Percentiles rank a stretch among this genome's conserved stretches.
These are phyloP conservation scores for Lathyrus oleraceus DNA, from an alignment of 306 rosid genomes.

Conservation along the genomic window DNA sequence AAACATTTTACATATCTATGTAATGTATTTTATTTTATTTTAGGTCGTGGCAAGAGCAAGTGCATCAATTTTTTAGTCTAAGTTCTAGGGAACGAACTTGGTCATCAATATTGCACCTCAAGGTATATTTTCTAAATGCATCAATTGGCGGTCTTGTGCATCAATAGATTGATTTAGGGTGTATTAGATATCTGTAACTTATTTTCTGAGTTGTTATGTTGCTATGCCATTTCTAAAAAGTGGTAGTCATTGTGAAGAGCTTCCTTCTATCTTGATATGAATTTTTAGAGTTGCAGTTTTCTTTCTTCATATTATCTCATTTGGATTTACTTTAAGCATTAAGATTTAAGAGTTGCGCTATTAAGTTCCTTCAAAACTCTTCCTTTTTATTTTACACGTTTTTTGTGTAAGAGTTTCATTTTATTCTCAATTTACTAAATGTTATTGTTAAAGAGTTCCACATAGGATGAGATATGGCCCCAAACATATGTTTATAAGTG, in stretches of 20 bases:
- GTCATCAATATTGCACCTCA: conserved; percentile 62
- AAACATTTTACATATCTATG: conserved; percentile 25
- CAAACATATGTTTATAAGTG: too few species aligned
- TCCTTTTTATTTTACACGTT: conserved; percentile 2
- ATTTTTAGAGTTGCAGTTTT: conserved; percentile 4
- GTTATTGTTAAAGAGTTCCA: background rate
- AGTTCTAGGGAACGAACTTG: conserved; percentile 54
- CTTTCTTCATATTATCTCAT: conserved; percentile 23
- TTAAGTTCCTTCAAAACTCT: conserved; percentile 14
- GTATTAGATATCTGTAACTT: conserved; percentile 3
- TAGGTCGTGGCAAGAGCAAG: conserved; percentile 83
- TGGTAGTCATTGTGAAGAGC: background rate
- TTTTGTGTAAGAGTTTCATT: conserved; percentile 13
- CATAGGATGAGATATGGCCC: too few species aligned
- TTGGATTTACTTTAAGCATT: conserved; percentile 15
- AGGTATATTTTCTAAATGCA: conserved; percentile 50
- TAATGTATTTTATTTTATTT: conserved; percentile 37
- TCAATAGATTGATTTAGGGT: conserved; percentile 22
- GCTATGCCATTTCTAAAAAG: background rate
- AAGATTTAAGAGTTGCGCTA: conserved; percentile 10
- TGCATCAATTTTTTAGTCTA: conserved; percentile 45
- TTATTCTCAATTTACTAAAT: conserved; percentile 7
- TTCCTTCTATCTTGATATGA: conserved; percentile 16
- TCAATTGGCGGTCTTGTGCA: conserved; percentile 16
- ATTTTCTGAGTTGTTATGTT: conserved; percentile 5